Evolutionary conservation across 345 rosid genomes (phyloP).

Genomic region (Populus alba): DNA sequence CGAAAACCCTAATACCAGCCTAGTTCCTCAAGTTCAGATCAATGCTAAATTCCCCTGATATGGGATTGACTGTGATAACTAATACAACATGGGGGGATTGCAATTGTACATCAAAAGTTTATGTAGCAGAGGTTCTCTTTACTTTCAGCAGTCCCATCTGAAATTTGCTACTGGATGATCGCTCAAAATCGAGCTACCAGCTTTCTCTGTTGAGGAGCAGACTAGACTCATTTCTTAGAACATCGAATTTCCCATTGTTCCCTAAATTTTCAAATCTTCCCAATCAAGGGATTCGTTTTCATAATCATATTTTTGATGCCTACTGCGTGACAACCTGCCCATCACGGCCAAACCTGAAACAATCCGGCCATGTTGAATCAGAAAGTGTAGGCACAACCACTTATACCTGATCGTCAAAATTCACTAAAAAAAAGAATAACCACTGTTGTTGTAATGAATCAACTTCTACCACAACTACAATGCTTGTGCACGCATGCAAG

Average conservation of each 20-base stretch:
- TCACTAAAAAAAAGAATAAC: not conserved
- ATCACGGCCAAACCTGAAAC: slow-evolving; percentile 70
- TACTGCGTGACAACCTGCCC: slow-evolving; percentile 56
- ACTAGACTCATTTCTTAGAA: too few species aligned
- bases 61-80: not conserved
- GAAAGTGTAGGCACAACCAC: not conserved
- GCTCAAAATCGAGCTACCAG: not conserved
- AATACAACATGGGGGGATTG: not conserved
- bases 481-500: not conserved
- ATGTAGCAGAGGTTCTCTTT: not conserved
- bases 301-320: slow-evolving; percentile 40
- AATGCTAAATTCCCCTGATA: too few species aligned
- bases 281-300: slow-evolving; percentile 49
- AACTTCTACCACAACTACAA: not conserved
- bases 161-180: not conserved
- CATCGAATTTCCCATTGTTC: not conserved
- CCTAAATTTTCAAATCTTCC: slow-evolving; percentile 47
- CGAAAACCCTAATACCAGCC: too few species aligned
- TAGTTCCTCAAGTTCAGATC: too few species aligned
- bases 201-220: not conserved
- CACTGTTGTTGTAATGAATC: not conserved
- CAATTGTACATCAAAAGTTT: not conserved
- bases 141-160: not conserved
- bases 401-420: not conserved
- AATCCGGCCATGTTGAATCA: slow-evolving; percentile 9